Evolutionary conservation across 768 basidiomycete species (phyloP), one percentile per base, ranked within the genome.

Genomic region (Kwoniella sp.): DNA sequence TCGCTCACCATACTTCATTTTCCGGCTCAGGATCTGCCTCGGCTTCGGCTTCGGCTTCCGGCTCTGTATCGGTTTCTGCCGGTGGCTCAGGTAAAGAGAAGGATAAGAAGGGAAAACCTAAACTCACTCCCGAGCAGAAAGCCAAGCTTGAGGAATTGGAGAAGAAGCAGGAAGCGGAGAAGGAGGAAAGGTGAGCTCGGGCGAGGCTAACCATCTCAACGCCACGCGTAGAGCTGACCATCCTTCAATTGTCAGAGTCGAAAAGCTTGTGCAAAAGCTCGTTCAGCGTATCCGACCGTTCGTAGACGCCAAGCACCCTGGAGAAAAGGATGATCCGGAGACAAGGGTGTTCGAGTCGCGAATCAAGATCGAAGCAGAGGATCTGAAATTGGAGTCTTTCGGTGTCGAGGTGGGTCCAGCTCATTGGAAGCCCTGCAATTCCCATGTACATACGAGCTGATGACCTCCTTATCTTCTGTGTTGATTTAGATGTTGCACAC

Each of bases 321-420:
- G 89, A 86, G 79, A 81, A 17, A 70, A 73, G 48, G 71, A 71
- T 57, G 96, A 98, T 73, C 83, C 88, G 0, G 96, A 98, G 84
- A 92, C 91, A 12, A 81, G 81, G 55, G 84, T 85, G 17, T 99
- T 93, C 74, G 88, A 91, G 80, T 84, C 85, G 58, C 87, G 85
- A 79, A 90, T 95, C 79, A 85, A 82, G 74, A 83, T 86, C 29
- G 96, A 99, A 80, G 92, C 91, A 1, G 93, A 95, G 61, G 96
- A 99, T 82, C 78, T 99, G 72, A 97, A 97, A 83, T 82, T 97
- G 58, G 95, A 99, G 84, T 93, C 91, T 71, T 99, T 99, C 81
- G 96, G 96, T 54, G 88, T 98, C 25, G 95, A 97, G 87, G 89
- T 91, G 72, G 30, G 86, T 58, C 31, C 13, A 25, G 50, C 41